Evolutionary conservation across 2,329 filamentous ascomycete genomes (phyloP).

Genomic region (Talaromyces sp.): DNA sequence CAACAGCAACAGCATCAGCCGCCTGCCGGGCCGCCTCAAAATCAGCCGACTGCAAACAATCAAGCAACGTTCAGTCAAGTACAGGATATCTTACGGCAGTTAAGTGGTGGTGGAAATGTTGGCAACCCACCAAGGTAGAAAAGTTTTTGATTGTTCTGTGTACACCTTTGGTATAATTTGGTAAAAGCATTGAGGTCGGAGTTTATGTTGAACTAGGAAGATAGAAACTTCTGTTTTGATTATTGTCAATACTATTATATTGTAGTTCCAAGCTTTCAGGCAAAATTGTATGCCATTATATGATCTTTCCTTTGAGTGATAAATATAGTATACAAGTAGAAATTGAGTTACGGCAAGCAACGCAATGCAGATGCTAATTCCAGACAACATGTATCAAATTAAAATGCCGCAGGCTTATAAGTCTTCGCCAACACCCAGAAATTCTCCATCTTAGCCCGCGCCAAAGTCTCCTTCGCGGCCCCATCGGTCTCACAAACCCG

Average conservation of each 20-base stretch:
- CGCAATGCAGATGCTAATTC: conserved; percentile 1
- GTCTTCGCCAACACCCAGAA: conserved; percentile 90
- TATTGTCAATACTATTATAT: not conserved
- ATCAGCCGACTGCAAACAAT: conserved; percentile 23
- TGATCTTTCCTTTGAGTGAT: not conserved
- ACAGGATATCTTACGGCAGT: conserved; percentile 39
- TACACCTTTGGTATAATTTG: not conserved
- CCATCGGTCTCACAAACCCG: conserved; percentile 91
- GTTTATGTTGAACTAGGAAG: not conserved
- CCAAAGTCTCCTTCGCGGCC: conserved; percentile 76
- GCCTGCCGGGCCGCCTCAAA: conserved; percentile 2
- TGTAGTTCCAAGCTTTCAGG: not conserved
- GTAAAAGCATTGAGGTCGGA: conserved; percentile 13
- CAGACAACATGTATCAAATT: not conserved
- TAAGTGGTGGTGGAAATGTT: conserved; percentile 29
- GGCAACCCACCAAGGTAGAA: conserved; percentile 17
- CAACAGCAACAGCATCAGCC: conserved; percentile 27
- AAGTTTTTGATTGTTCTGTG: not conserved
- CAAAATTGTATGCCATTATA: not conserved
- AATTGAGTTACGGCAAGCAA: not conserved
- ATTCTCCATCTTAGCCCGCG: conserved; percentile 84
- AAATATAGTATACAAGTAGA: not conserved
- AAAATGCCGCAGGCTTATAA: conserved; percentile 32
- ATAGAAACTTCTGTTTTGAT: not conserved
- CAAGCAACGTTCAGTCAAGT: conserved; percentile 39